Base-by-base conservation (phyloP, 2,329 filamentous ascomycete species). In the Beauveria sp. region DNA sequence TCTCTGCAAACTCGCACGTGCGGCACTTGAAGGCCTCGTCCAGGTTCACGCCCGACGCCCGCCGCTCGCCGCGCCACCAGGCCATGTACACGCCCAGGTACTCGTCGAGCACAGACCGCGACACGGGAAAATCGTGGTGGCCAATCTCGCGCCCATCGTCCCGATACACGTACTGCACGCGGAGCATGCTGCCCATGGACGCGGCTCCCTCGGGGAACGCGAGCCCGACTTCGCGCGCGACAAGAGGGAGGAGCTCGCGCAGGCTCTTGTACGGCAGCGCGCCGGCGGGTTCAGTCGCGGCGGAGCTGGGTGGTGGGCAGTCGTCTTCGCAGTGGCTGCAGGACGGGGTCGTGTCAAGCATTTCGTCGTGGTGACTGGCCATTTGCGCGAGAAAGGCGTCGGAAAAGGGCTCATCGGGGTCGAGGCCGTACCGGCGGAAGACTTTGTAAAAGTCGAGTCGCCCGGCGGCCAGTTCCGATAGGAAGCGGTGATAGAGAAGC, bases 21-120 rank as follows among this genome's bases (percentile, higher is more conserved):
- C 85, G 78, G 71, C 93, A 97, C 72, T 97, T 97, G 75, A 88
- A 96, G 0, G 91, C 90, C 67, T 97, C 92, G 68, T 92, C 87
- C 7, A 96, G 81, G 7, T 84, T 80, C 3, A 97, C 92, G 0
- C 93, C 93, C 8, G 80, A 79, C 0, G 92, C 85, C 55, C 82
- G 75, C 18, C 92, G 78, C 67, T 88, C 79, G 1, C 92, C 93
- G 37, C 83, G 84, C 93, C 93, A 97, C 91, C 91, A 97, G n/a
- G 80, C 72, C 82, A 97, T 85, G 64, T 89, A 87, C 3, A 84
- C 80, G 0, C 75, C 70, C 3, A 96, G 71, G 69, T 96, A 96
- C 1, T 72, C 74, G 12, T 87, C 80, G 48, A 97, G 76, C 3
- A 79, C 79, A 1, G 77, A 71, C 0, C 81, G 76, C 61, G 93